These are phyloP conservation scores for Lasiodiplodia gonubiensis DNA, from an alignment of 2,329 filamentous ascomycete species.

Conservation along the genomic window DNA sequence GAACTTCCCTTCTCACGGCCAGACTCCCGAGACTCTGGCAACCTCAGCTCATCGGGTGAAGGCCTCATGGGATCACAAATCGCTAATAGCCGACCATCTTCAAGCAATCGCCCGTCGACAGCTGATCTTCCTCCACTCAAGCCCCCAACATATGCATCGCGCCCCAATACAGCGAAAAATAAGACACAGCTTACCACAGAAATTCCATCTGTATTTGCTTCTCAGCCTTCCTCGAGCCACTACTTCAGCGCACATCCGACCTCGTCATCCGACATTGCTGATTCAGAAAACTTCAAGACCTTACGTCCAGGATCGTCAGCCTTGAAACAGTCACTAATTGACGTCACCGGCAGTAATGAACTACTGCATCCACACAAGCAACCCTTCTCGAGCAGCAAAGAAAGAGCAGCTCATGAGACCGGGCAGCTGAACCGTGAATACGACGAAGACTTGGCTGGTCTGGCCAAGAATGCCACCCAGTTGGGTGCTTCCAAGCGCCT, in stretches of 20 bases:
- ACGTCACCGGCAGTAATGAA: not conserved
- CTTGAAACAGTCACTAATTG: not conserved
- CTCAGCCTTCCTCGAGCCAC: not conserved
- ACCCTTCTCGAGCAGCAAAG: not conserved
- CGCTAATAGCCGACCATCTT: not conserved
- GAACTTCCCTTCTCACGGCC: slow-evolving; percentile 47
- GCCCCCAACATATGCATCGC: not conserved
- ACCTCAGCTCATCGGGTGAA: too few relatives aligned
- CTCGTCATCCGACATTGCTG: not conserved
- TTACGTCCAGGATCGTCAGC: not conserved
- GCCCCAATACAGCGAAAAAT: not conserved
- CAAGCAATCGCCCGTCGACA: not conserved
- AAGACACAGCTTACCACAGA: not conserved
- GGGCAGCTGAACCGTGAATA: not conserved
- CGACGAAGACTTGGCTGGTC: not conserved
- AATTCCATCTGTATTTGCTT: not conserved
- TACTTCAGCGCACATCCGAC: not conserved
- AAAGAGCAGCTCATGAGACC: too few relatives aligned
- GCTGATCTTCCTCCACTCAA: slow-evolving; percentile 11
- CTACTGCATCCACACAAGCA: not conserved
- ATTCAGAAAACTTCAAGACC: not conserved
- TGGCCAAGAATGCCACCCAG: not conserved
- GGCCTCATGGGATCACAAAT: not conserved
- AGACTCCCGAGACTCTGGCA: not conserved
- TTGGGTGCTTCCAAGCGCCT: not conserved